A percentile compares a stretch with the other conserved stretches of the same genome.
phyloP scores from a whole-genome alignment of 2,329 filamentous ascomycete species.

The Talaromyces amestolkiae region DNA sequence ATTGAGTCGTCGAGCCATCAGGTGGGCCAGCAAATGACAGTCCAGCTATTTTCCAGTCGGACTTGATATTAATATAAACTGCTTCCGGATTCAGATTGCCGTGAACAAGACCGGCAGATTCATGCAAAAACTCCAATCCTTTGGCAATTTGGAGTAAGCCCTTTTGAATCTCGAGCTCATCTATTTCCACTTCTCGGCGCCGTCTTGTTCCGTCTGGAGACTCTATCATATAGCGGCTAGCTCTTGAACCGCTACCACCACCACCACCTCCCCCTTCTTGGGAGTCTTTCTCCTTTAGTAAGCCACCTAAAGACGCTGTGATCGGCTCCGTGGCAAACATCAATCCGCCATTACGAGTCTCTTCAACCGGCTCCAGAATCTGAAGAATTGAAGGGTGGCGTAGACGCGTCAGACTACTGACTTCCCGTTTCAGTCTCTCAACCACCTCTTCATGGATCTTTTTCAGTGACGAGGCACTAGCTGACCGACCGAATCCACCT shows the following conservation, averaged over 20 bases:
- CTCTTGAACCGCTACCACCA: conserved; percentile 55
- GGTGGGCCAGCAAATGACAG: conserved; percentile 82
- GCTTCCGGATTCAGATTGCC: conserved; percentile 92
- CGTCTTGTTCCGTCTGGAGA: conserved; percentile 70
- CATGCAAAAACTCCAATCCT: conserved; percentile 90
- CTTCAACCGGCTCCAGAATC: conserved; percentile 90
- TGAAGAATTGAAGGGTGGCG: conserved; percentile 91
- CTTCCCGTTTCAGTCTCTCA: conserved; percentile 87
- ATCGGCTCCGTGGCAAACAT: conserved; percentile 95
- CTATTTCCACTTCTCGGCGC: conserved; percentile 82
- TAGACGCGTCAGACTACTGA: conserved; percentile 79
- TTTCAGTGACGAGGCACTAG: conserved; percentile 68
- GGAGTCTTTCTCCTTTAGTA: conserved; percentile 85
- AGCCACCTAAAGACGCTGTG: conserved; percentile 77
- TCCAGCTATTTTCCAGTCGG: conserved; percentile 98
- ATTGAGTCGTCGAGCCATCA: conserved; percentile 69
- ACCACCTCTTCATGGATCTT: conserved; percentile 84
- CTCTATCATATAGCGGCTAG: conserved; percentile 77
- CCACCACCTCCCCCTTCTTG: conserved; percentile 57
- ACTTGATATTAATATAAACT: conserved; percentile 92
- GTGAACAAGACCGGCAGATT: conserved; percentile 90
- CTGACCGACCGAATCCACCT: conserved; percentile 58
- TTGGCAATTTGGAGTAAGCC: conserved; percentile 90
- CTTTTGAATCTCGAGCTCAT: conserved; percentile 97
- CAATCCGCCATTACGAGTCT: conserved; percentile 82